Evolutionary conservation across 2,329 filamentous ascomycete genomes (phyloP).

Genomic region (Zasmidium angulare): DNA sequence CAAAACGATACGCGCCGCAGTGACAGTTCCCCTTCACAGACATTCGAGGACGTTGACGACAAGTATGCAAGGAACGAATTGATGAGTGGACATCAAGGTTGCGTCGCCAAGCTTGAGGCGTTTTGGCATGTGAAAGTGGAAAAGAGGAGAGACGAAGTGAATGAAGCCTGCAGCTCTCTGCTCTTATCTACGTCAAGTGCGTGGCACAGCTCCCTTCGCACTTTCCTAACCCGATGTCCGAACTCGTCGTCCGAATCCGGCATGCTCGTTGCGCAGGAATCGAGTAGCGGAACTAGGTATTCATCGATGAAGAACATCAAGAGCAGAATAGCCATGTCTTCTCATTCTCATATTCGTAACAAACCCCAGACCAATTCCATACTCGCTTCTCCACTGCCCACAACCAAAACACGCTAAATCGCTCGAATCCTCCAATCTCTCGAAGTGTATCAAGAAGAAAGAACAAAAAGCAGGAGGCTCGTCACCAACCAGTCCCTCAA

Average conservation of each 20-base stretch:
- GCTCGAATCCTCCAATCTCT: no score
- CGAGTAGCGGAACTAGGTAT: no score
- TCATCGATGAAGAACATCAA: no score
- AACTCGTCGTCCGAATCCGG: no score
- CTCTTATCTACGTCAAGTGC: no score
- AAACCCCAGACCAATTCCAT: background rate
- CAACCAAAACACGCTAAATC: background rate
- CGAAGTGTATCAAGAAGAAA: no score
- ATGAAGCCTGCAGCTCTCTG: background rate
- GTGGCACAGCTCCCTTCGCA: background rate
- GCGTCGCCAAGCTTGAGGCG: background rate
- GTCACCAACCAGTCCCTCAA: no score
- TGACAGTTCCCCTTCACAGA: constrained; percentile 5
- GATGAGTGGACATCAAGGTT: background rate
- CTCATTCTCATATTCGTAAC: background rate
- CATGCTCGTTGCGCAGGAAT: no score
- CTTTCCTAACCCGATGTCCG: background rate
- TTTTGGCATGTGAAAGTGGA: background rate
- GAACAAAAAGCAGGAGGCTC: no score
- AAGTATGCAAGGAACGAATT: background rate
- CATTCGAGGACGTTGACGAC: background rate
- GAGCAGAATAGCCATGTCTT: background rate
- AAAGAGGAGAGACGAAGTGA: background rate
- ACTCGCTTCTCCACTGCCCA: no score
- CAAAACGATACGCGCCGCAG: constrained; percentile 6